A percentile compares a stretch with the other conserved stretches of the same genome.
These are phyloP conservation scores for Malus hybrid DNA, from an alignment of 331 rosid genomes.

Conservation along the genomic window DNA sequence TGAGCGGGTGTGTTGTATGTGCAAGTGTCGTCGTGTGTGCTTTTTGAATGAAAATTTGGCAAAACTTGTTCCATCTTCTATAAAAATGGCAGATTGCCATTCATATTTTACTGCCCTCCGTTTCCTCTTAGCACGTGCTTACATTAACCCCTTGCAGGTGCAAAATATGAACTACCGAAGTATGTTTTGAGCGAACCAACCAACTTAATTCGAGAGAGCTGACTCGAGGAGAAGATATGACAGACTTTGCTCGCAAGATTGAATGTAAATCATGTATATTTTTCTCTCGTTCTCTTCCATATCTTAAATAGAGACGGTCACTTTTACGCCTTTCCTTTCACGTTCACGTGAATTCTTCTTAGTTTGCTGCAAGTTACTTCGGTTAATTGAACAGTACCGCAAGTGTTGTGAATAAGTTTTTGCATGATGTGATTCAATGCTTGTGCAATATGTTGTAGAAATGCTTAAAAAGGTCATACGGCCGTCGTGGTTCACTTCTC, in stretches of 20 bases:
- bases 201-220: constrained; percentile 75
- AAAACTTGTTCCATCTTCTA: neutral
- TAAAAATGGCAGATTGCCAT: neutral
- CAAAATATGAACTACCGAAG: constrained; percentile 91
- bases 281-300: constrained; percentile 44
- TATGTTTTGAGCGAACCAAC: constrained; percentile 98
- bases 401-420: neutral
- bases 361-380: constrained; percentile 12
- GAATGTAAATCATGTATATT: constrained; percentile 91
- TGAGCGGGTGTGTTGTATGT: neutral
- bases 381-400: constrained; percentile 5
- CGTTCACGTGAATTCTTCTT: constrained; percentile 14
- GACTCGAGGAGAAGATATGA: constrained; percentile 9
- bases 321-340: constrained; percentile 25
- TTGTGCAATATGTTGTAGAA: neutral
- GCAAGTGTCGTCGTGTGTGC: no score
- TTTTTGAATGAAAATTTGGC: neutral
- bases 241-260: constrained; percentile 37
- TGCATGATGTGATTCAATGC: neutral
- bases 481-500: no score
- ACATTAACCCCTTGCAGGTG: constrained; percentile 50
- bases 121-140: neutral
- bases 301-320: constrained; percentile 36
- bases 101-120: neutral
- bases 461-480: no score